A percentile compares a stretch with the other conserved stretches of the same genome.
Evolutionary conservation across 208 protist species (phyloP).

Genomic region (Acanthamoeba healyi): DNA sequence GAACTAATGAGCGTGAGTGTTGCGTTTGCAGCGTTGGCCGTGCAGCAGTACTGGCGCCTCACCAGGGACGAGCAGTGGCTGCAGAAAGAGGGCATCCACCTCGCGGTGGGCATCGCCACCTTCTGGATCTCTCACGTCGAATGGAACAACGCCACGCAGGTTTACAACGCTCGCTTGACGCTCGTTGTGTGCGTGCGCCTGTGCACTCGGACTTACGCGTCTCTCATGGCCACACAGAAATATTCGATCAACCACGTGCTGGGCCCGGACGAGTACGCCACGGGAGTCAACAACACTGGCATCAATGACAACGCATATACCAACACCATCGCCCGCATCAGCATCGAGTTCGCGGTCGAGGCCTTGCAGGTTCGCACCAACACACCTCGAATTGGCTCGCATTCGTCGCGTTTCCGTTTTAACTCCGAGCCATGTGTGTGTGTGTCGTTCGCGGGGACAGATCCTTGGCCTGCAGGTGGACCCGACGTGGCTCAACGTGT

Average conservation of each 20-base stretch:
- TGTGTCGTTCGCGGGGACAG: not conserved
- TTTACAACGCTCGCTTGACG: not conserved
- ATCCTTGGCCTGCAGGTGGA: not conserved
- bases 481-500: not conserved
- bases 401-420: too few relatives aligned
- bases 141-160: not conserved
- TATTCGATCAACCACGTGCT: constrained; percentile 78
- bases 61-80: constrained; percentile 75
- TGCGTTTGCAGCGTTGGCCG: constrained; percentile 8
- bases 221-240: not conserved
- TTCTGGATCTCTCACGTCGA: constrained; percentile 79
- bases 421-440: not conserved
- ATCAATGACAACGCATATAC: constrained; percentile 21
- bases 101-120: constrained; percentile 70
- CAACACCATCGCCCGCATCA: constrained; percentile 67
- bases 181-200: not conserved
- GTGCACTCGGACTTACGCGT: not conserved
- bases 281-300: constrained; percentile 66
- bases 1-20: not conserved
- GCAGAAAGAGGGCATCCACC: constrained; percentile 13
- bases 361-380: constrained; percentile 74
- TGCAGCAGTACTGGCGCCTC: constrained; percentile 73
- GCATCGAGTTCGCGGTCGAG: constrained; percentile 46
- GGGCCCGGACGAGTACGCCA: constrained; percentile 78
- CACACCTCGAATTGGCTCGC: too few relatives aligned